Evolutionary conservation across 257 asterid species (phyloP).

Genomic region (Gentiana dahurica): DNA sequence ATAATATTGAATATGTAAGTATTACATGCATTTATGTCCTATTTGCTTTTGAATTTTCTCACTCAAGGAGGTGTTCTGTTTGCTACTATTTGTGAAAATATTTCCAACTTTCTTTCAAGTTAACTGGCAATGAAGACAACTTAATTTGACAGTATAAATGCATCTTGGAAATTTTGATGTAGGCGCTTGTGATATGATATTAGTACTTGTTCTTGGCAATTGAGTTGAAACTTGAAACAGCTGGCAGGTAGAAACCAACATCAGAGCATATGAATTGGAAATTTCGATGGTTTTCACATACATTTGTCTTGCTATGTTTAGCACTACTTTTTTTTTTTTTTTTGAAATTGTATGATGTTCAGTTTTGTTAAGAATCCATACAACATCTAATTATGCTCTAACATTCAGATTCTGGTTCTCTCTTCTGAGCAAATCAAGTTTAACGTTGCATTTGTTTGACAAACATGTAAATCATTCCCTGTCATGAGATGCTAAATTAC

Average conservation of each 20-base stretch:
- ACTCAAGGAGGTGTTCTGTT: no score
- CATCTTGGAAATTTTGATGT: no score
- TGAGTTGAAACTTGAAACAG: no score
- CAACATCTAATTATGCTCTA: not conserved
- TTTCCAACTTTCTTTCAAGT: no score
- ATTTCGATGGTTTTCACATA: not conserved
- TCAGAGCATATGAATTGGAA: not conserved
- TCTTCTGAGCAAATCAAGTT: not conserved
- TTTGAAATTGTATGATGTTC: not conserved
- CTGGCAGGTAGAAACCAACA: no score
- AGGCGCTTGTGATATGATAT: no score
- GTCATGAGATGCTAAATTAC: not conserved
- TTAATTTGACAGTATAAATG: no score
- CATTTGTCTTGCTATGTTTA: not conserved
- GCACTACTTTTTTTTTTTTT: not conserved
- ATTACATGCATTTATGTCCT: not conserved
- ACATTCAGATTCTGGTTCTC: not conserved
- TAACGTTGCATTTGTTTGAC: not conserved
- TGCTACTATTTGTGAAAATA: no score
- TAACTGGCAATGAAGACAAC: no score
- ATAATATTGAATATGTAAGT: constrained; percentile 15
- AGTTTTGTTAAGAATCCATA: not conserved
- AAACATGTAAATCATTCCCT: not conserved
- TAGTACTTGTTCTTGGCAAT: no score
- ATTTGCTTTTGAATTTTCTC: no score